Evolutionary conservation across 2,329 filamentous ascomycete genomes (phyloP).

Genomic region (Pseudopithomyces maydicus): DNA sequence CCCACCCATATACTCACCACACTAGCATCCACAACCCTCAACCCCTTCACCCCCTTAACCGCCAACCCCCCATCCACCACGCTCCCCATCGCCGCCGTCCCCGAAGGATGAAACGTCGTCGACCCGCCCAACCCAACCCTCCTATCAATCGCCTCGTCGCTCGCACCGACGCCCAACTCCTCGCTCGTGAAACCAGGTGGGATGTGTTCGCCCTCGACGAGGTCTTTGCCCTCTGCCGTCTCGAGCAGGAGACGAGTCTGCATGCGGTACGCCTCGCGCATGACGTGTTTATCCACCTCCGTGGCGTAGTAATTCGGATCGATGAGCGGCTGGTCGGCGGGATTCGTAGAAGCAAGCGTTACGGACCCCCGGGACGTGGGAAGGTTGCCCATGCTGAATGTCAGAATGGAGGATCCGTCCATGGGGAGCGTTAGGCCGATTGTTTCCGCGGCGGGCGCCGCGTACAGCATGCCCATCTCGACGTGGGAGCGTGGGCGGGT

Average conservation of each 20-base stretch:
- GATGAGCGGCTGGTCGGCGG: constrained; percentile 54
- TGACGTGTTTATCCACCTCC: constrained; percentile 51
- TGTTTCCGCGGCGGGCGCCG: constrained; percentile 15
- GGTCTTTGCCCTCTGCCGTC: constrained; percentile 53
- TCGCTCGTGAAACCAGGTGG: constrained; percentile 44
- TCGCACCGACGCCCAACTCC: constrained; percentile 30
- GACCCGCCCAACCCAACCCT: constrained; percentile 50
- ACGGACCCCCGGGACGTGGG: constrained; percentile 53
- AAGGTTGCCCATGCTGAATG: constrained; percentile 24
- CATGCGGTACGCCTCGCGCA: constrained; percentile 57
- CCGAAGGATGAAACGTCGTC: constrained; percentile 63
- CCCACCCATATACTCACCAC: constrained; percentile 17
- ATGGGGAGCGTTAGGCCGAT: constrained; percentile 21
- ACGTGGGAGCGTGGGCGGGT: constrained; percentile 25
- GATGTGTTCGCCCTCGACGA: constrained; percentile 46
- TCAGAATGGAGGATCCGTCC: constrained; percentile 26
- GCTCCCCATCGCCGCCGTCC: constrained; percentile 63
- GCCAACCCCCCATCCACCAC: constrained; percentile 53
- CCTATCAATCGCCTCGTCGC: constrained; percentile 59
- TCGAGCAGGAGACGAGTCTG: constrained; percentile 46
- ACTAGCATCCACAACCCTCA: constrained; percentile 52
- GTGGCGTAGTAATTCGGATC: constrained; percentile 59
- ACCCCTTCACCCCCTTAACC: constrained; percentile 56
- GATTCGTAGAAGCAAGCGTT: constrained; percentile 57
- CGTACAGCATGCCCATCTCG: constrained; percentile 23